A percentile compares a stretch with the other conserved stretches of the same genome.
Conservation (phyloP, 768 basidiomycete species). For the Nevesoporus exiguus region DNA sequence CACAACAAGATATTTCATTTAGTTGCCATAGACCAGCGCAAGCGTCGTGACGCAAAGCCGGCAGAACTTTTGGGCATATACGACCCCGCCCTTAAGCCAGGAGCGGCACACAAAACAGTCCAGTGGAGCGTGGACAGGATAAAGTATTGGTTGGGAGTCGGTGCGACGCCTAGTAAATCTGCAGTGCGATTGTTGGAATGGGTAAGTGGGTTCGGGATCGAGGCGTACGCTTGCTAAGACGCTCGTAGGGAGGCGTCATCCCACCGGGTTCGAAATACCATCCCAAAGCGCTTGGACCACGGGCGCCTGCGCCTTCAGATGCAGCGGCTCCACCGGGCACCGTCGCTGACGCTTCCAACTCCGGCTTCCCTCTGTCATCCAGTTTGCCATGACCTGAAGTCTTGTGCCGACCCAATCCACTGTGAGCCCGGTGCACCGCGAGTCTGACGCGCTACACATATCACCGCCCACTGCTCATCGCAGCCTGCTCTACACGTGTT, state of each 20-base stretch:
- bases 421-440: not conserved
- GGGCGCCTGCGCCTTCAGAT: slow-evolving; percentile 5
- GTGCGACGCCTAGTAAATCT: slow-evolving; percentile 77
- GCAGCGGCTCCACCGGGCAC: not conserved
- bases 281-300: slow-evolving; percentile 33
- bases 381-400: slow-evolving; percentile 8
- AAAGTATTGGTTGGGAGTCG: slow-evolving; percentile 82
- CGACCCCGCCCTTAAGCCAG: slow-evolving; percentile 59
- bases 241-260: slow-evolving; percentile 56
- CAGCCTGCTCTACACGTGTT: slow-evolving; percentile 2
- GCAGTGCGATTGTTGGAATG: slow-evolving; percentile 74
- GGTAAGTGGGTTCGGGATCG: slow-evolving; percentile 40
- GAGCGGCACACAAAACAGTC: slow-evolving; percentile 62
- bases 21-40: slow-evolving; percentile 73
- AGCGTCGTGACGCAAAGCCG: slow-evolving; percentile 79
- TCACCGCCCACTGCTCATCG: slow-evolving; percentile 1
- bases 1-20: slow-evolving; percentile 79
- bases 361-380: not conserved
- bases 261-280: slow-evolving; percentile 56
- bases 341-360: not conserved
- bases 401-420: not conserved
- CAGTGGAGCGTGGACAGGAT: slow-evolving; percentile 92
- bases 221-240: slow-evolving; percentile 5
- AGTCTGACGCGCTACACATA: not conserved
- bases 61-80: slow-evolving; percentile 85